phyloP scores from a whole-genome alignment of 352 stramenopile species.

The Phytopythium vexans region DNA sequence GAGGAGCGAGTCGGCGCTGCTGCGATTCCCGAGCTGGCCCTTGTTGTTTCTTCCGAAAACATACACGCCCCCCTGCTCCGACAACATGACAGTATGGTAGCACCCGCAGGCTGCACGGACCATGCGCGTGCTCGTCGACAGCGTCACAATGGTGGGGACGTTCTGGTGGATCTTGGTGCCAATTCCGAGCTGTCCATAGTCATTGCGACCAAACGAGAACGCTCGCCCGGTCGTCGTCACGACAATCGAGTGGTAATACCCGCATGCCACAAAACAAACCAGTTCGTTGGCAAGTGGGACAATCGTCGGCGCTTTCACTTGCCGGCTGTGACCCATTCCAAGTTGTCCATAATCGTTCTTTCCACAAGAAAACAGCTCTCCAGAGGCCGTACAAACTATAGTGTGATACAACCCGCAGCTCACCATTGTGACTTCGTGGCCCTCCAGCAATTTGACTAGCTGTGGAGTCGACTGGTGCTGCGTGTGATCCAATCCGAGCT shows the following conservation, averaged over 20 bases:
- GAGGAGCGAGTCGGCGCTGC: constrained; percentile 76
- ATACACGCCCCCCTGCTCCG: constrained; percentile 80
- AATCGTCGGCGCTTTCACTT: constrained; percentile 64
- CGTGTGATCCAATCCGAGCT: constrained; percentile 80
- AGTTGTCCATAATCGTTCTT: constrained; percentile 90
- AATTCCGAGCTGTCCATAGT: constrained; percentile 86
- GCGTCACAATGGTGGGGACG: constrained; percentile 54
- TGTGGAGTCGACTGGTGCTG: constrained; percentile 72
- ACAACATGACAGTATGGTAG: constrained; percentile 84
- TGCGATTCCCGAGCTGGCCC: constrained; percentile 82
- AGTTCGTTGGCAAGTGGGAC: constrained; percentile 66
- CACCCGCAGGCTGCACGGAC: constrained; percentile 75
- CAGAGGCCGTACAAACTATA: constrained; percentile 62
- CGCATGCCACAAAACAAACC: constrained; percentile 78
- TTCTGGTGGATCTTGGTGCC: constrained; percentile 85
- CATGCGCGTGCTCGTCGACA: constrained; percentile 73
- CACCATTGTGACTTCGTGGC: constrained; percentile 73
- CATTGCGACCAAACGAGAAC: constrained; percentile 84
- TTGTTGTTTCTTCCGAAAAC: constrained; percentile 90
- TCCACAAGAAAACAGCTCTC: constrained; percentile 73
- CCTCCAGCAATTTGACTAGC: constrained; percentile 71
- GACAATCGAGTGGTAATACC: constrained; percentile 84
- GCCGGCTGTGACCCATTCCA: constrained; percentile 70
- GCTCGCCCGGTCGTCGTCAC: constrained; percentile 60
- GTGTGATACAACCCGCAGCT: constrained; percentile 84